Evolutionary conservation across 139 green algal species (phyloP).

Genomic region (Tetraselmis striata): DNA sequence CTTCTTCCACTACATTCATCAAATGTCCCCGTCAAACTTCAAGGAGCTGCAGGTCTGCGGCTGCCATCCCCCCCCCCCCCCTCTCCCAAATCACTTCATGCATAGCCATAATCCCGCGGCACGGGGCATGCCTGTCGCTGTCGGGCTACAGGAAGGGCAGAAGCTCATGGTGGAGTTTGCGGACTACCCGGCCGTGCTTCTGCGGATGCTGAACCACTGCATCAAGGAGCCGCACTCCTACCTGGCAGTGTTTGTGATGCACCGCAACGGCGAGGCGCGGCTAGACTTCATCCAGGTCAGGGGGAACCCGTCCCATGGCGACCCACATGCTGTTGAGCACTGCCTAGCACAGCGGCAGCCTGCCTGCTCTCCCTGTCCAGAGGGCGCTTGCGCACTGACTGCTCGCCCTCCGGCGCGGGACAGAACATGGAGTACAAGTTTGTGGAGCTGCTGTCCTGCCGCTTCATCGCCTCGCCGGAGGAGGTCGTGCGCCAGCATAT

Average conservation of each 20-base stretch:
- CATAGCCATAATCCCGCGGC: no score
- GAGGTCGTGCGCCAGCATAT: conserved; percentile 49
- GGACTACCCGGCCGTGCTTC: conserved; percentile 47
- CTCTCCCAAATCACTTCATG: not conserved
- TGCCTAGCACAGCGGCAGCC: not conserved
- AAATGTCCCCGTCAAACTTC: conserved; percentile 38
- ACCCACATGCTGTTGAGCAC: not conserved
- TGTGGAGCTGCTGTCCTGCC: conserved; percentile 62
- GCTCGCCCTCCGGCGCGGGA: no score
- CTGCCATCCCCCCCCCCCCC: no score
- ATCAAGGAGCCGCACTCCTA: conserved; percentile 51
- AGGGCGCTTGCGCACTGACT: not conserved
- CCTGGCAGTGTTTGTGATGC: conserved; percentile 51
- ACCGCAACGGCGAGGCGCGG: conserved; percentile 40
- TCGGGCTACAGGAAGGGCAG: conserved; percentile 46
- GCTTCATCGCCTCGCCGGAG: conserved; percentile 43
- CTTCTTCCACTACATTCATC: conserved; percentile 63
- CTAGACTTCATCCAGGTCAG: conserved; percentile 58
- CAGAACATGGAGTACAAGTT: conserved; percentile 84
- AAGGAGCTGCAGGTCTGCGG: conserved; percentile 33
- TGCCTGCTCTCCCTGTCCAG: not conserved
- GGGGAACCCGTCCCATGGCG: not conserved
- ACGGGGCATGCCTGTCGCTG: no score
- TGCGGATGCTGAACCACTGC: conserved; percentile 56
- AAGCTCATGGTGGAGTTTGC: conserved; percentile 62